Conservation (phyloP, 2,329 filamentous ascomycete genomes). For the Pezizomycotina sp. region DNA sequence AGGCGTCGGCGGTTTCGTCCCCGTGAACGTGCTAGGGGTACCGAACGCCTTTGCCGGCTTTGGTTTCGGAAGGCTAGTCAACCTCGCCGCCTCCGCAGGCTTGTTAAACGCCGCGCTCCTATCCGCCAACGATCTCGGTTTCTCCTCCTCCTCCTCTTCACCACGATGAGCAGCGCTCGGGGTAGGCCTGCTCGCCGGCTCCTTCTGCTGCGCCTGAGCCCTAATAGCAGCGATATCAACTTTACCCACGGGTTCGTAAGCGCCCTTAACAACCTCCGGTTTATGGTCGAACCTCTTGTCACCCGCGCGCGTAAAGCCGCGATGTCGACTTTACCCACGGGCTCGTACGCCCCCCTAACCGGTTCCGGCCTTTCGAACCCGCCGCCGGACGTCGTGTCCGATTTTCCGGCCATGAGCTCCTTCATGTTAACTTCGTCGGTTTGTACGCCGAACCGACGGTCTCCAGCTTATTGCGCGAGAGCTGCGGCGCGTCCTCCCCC, state of each 20-base stretch:
- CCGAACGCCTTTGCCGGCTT: slow-evolving; percentile 87
- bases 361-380: slow-evolving; percentile 40
- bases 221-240: slow-evolving; percentile 93
- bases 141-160: slow-evolving; percentile 34
- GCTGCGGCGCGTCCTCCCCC: slow-evolving; percentile 83
- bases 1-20: slow-evolving; percentile 77
- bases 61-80: slow-evolving; percentile 81
- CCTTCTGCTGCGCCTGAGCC: slow-evolving; percentile 64
- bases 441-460: slow-evolving; percentile 87
- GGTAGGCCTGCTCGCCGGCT: slow-evolving; percentile 31
- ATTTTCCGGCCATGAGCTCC: slow-evolving; percentile 60
- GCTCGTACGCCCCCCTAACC: slow-evolving; percentile 75
- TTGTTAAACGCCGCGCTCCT: slow-evolving; percentile 56
- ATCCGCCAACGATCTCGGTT: slow-evolving; percentile 52
- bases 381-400: slow-evolving; percentile 35
- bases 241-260: slow-evolving; percentile 89
- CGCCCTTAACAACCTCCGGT: slow-evolving; percentile 71
- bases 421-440: slow-evolving; percentile 91
- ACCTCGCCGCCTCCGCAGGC: slow-evolving; percentile 48
- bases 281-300: slow-evolving; percentile 57
- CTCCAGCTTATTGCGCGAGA: slow-evolving; percentile 72
- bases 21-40: slow-evolving; percentile 52
- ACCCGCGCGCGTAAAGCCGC: slow-evolving; percentile 65
- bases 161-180: slow-evolving; percentile 27
- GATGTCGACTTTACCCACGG: slow-evolving; percentile 94